These are phyloP conservation scores for Suillus variegatus DNA, from an alignment of 768 basidiomycete genomes.

Conservation along the genomic window DNA sequence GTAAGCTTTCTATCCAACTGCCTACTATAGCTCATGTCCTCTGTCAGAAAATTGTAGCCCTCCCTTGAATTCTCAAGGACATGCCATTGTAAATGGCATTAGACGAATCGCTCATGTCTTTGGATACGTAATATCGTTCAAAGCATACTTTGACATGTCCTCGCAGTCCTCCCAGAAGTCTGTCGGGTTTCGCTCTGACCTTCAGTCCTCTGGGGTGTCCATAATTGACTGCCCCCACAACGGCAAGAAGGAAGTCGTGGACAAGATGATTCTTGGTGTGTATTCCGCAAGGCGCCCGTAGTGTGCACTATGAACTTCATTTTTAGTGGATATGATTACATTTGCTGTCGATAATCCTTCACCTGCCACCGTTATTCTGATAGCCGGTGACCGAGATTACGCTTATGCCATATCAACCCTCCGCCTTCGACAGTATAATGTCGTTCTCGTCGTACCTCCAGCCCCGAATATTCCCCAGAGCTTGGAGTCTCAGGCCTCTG, in stretches of 20 bases:
- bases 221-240: slow-evolving; percentile 38
- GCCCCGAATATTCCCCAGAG: slow-evolving; percentile 40
- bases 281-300: slow-evolving; percentile 4
- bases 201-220: slow-evolving; percentile 47
- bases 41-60: slow-evolving; percentile 32
- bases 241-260: slow-evolving; percentile 39
- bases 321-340: slow-evolving; percentile 64
- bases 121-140: slow-evolving; percentile 51
- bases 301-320: slow-evolving; percentile 6
- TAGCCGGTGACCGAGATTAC: slow-evolving; percentile 69
- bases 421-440: slow-evolving; percentile 51
- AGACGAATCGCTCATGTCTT: slow-evolving; percentile 45
- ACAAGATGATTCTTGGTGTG: slow-evolving; percentile 50
- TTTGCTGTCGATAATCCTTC: slow-evolving; percentile 63
- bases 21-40: slow-evolving; percentile 11
- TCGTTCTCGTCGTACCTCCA: slow-evolving; percentile 50
- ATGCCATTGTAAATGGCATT: slow-evolving; percentile 44
- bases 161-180: slow-evolving; percentile 37
- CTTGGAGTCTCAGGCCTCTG: slow-evolving; percentile 56
- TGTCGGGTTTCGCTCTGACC: slow-evolving; percentile 38
- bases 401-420: slow-evolving; percentile 62
- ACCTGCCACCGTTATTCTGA: slow-evolving; percentile 57
- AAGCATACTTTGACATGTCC: slow-evolving; percentile 53
- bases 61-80: slow-evolving; percentile 32
- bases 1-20: slow-evolving; percentile 17